Evolutionary conservation across 1,139 yeast species (phyloP), one percentile per base, ranked within the genome.

Genomic region (Saccharomyces hybrid): DNA sequence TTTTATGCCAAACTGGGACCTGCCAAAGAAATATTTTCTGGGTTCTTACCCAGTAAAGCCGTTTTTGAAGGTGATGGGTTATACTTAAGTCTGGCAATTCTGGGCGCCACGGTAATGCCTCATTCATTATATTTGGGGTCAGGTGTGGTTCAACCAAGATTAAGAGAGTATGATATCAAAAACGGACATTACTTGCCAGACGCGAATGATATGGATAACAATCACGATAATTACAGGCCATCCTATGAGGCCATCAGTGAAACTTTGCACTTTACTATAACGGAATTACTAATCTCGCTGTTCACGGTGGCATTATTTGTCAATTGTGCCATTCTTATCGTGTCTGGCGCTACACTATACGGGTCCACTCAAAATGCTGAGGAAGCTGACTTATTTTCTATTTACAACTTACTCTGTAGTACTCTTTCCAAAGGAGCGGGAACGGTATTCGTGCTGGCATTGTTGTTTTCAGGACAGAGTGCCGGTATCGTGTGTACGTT

Each of bases 81-180:
- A 42, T 86, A 84, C 63, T 72, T 86, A 56, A 78, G 86, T 59
- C 76, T 88, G 66, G 93, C 89, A 6, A 86, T 86, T 55, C 80
- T 86, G 20, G 95, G 95, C 34, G 87, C 90, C 50, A 86, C 93
- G 0, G 91, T 86, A 6, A 86, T 86, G 95, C 93, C 95, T 2
- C 93, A 86, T 64, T 84, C 90, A 0, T 74, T 86, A 55, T 86
- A 80, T 62, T 73, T 86, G 54, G 93, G 93, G 1, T 84, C 90
- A 0, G 88, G 88, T 5, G 76, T 86, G 53, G 93, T 86, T 3
- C 90, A 85, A 64, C 83, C 91, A 14, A 75, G 95, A 62, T 72
- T 83, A 57, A 82, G 82, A 65, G 89, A 85, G 51, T 84, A 74
- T 61, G 89, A 84, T 63, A 71, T 77, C 9, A 75, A 73, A 44